Conservation (phyloP, 495 filamentous ascomycete genomes). For the Neurospora hispaniola region DNA sequence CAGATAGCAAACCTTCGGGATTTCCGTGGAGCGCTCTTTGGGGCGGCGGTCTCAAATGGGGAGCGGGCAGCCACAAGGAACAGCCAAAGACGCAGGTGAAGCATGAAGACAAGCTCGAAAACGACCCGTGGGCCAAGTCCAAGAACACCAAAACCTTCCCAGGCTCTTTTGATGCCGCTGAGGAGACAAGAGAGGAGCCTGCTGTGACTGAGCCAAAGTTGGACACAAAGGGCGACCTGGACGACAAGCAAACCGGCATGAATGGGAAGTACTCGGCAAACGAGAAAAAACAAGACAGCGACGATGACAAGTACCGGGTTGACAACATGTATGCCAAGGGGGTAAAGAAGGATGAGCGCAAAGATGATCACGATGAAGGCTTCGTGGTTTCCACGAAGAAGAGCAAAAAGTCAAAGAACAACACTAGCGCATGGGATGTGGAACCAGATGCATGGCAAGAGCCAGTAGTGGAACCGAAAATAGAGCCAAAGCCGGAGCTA, state of each 20-base stretch:
- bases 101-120: slow-evolving; percentile 17
- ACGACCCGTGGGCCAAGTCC: slow-evolving; percentile 34
- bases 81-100: slow-evolving; percentile 7
- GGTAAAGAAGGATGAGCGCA: slow-evolving; percentile 12
- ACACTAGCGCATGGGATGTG: slow-evolving; percentile 13
- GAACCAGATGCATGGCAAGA: slow-evolving; percentile 22
- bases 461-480: slow-evolving; percentile 14
- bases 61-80: not conserved
- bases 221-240: not conserved
- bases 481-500: slow-evolving; percentile 20
- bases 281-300: slow-evolving; percentile 1
- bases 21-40: not conserved
- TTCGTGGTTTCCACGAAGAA: slow-evolving; percentile 18
- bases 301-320: slow-evolving; percentile 9
- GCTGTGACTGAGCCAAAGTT: not conserved
- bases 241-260: not conserved
- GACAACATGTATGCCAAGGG: slow-evolving; percentile 7
- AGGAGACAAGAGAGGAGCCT: slow-evolving; percentile 2
- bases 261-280: not conserved
- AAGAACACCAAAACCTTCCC: slow-evolving; percentile 34
- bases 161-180: slow-evolving; percentile 26
- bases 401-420: slow-evolving; percentile 32
- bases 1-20: not conserved
- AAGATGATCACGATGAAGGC: slow-evolving; percentile 21
- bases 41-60: not conserved